Evolutionary conservation across 768 basidiomycete genomes (phyloP).

Genomic region (Chalciporus sphaerocephalus): DNA sequence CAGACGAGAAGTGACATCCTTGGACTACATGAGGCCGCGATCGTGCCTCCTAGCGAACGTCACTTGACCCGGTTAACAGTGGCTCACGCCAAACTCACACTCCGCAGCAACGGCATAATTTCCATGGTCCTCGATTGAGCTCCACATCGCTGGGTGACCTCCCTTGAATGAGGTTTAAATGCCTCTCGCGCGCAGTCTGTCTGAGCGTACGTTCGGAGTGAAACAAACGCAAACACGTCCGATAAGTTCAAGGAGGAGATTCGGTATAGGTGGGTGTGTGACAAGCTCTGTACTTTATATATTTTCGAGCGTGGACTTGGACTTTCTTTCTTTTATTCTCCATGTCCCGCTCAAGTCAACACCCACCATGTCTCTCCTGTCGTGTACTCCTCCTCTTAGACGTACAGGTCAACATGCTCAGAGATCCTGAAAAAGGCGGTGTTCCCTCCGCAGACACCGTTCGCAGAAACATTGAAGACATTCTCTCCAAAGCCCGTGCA

Average conservation of each 20-base stretch:
- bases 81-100: no score
- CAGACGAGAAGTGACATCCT: no score
- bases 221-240: conserved; percentile 8
- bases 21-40: no score
- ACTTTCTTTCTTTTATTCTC: not conserved
- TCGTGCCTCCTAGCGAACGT: no score
- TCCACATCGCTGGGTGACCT: no score
- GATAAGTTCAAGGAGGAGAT: not conserved
- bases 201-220: no score
- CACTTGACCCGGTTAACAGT: no score
- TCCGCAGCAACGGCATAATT: no score
- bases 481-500: conserved; percentile 49
- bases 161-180: no score
- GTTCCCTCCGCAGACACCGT: conserved; percentile 45
- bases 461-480: conserved; percentile 43
- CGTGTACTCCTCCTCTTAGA: conserved; percentile 59
- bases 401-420: conserved; percentile 50
- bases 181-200: no score
- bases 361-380: conserved; percentile 15
- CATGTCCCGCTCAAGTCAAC: conserved; percentile 23
- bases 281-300: not conserved
- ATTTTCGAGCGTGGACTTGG: not conserved
- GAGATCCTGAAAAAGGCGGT: conserved; percentile 45
- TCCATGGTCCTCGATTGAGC: no score
- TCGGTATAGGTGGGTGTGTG: no score